Evolutionary conservation across 225 moss, liverwort and hornwort species (phyloP).

Genomic region (Climacium dendroides): DNA sequence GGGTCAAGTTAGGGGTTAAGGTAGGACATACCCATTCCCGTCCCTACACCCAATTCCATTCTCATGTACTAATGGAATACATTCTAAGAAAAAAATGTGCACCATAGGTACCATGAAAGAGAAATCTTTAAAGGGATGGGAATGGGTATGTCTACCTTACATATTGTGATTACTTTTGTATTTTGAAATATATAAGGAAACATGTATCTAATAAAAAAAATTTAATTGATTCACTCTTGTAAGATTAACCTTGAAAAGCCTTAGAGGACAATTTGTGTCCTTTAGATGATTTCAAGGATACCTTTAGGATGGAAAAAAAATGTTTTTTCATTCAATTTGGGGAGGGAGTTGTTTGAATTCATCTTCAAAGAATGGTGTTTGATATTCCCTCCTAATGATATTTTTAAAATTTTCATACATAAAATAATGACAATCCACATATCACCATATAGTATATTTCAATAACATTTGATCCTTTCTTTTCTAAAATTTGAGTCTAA

Average conservation of each 20-base stretch:
- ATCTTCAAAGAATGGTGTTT: neutral
- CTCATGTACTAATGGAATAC: no score
- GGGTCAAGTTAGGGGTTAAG: no score
- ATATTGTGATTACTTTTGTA: neutral
- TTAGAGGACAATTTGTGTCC: neutral
- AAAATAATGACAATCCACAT: neutral
- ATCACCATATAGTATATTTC: neutral
- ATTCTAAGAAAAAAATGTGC: no score
- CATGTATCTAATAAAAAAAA: neutral
- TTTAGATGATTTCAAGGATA: neutral
- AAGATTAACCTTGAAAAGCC: neutral
- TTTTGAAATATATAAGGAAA: neutral
- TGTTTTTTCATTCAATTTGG: neutral
- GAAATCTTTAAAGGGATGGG: no score
- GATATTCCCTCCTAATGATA: neutral
- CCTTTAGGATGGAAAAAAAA: neutral
- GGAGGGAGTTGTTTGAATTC: neutral
- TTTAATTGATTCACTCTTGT: neutral
- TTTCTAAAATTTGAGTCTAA: neutral
- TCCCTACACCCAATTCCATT: no score
- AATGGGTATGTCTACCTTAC: no score
- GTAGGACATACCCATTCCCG: no score
- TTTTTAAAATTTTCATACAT: neutral
- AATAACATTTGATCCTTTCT: neutral
- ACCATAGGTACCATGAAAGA: no score